Base-by-base conservation (phyloP, 805 yeast species). In the Suhomyces sp. region DNA sequence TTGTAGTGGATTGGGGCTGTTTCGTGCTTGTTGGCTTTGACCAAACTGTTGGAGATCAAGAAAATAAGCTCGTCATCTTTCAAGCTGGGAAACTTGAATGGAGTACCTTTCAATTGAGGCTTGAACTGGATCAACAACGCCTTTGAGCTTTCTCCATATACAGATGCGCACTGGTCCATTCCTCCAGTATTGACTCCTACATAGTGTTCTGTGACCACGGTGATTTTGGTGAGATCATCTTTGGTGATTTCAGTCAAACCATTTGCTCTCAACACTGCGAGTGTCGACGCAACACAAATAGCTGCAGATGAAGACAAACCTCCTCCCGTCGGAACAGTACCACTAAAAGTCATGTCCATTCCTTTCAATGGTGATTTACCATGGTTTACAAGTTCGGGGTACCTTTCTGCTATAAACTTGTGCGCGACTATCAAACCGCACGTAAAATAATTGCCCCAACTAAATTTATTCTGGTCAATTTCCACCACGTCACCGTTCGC, bases 171-270 rank as follows among this genome's bases (percentile, higher is more conserved):
- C 68, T 86, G 91, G 64, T 86, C 91, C 87, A 86, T 81, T 40
- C 91, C 90, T n/a, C 91, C 92, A 35, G 86, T 83, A 64, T 84
- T 86, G 49, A 86, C 87, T 35, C 91, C 91, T 36, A 86, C 83
- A 50, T 82, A 82, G 67, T 85, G 88, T 63, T 86, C 91, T 40
- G 85, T 81, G 5, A 80, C 82, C 42, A 83, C 84, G 5, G 90
- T 84, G 49, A 86, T 81, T 50, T 71, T 67, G 17, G 86, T 83
- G 54, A 86, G 72, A 53, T 77, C 84, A 13, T 75, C 64, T 61
- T 84, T 83, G 51, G 80, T 56, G 38, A 85, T 67, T 2, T 59
- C 52, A 0, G 47, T 51, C 23, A 76, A 67, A n/a, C 80, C 80
- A 60, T 83, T 82, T 13, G 83, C 82, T 44, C 74, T 67, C 49